Evolutionary conservation across 495 filamentous ascomycete species (phyloP).

Genomic region (Podospora tetraspora): DNA sequence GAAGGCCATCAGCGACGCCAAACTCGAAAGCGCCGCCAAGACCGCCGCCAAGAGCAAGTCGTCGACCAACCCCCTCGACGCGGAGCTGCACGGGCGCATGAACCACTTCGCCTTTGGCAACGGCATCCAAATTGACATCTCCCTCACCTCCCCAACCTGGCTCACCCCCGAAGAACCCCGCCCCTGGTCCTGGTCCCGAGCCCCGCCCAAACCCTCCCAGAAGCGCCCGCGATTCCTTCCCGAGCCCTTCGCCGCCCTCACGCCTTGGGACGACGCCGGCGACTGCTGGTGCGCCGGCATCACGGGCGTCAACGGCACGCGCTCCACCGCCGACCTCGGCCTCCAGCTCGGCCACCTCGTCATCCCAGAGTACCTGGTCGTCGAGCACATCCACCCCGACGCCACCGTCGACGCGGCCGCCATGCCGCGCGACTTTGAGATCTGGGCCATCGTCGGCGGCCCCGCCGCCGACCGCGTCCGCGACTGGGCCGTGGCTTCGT

Average conservation of each 20-base stretch:
- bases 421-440: constrained; percentile 56
- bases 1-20: constrained; percentile 30
- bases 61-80: constrained; percentile 23
- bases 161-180: constrained; percentile 3
- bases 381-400: constrained; percentile 56
- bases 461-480: constrained; percentile 23
- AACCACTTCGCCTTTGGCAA: constrained; percentile 40
- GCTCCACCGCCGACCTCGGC: constrained; percentile 36
- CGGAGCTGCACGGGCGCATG: constrained; percentile 33
- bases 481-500: constrained; percentile 25
- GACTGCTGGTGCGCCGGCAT: constrained; percentile 62
- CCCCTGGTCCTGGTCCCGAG: constrained; percentile 5
- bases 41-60: constrained; percentile 28
- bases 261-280: constrained; percentile 54
- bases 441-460: constrained; percentile 49
- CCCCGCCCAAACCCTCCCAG: constrained; percentile 12
- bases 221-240: constrained; percentile 23
- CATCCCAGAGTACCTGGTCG: constrained; percentile 50
- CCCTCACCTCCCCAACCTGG: constrained; percentile 28
- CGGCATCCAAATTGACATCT: constrained; percentile 30
- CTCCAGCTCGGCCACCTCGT: constrained; percentile 45
- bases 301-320: constrained; percentile 18
- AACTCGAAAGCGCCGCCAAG: constrained; percentile 33
- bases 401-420: constrained; percentile 50
- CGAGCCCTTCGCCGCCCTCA: constrained; percentile 41